phyloP scores from a whole-genome alignment of 768 basidiomycete species.

The Boletus vinaceobasis region DNA sequence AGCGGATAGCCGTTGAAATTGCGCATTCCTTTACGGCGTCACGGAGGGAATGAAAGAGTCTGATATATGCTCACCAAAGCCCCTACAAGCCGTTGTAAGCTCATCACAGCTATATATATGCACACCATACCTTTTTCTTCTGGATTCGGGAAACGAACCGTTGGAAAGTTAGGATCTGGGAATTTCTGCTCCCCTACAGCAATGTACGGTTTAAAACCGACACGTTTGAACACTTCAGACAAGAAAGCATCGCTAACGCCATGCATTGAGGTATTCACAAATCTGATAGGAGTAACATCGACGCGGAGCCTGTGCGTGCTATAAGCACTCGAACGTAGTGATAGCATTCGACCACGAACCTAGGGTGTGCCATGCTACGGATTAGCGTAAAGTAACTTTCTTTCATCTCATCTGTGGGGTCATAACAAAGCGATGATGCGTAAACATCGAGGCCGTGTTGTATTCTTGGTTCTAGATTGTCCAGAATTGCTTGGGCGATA shows the following conservation, averaged over 20 bases:
- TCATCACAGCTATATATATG: not conserved
- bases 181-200: constrained; percentile 63
- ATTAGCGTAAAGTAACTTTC: constrained; percentile 53
- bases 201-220: constrained; percentile 57
- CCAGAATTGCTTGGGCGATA: constrained; percentile 63
- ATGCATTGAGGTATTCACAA: constrained; percentile 90
- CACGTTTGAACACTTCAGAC: constrained; percentile 50
- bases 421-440: constrained; percentile 45
- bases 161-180: constrained; percentile 85
- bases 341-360: constrained; percentile 6
- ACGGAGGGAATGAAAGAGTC: not conserved
- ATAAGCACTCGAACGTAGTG: not conserved
- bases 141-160: constrained; percentile 83
- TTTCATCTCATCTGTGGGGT: constrained; percentile 58
- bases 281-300: constrained; percentile 38
- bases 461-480: constrained; percentile 52
- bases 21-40: constrained; percentile 60
- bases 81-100: constrained; percentile 31
- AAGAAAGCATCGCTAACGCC: constrained; percentile 76
- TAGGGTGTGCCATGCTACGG: constrained; percentile 13
- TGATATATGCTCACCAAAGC: constrained; percentile 41
- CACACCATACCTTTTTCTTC: constrained; percentile 71
- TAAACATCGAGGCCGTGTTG: constrained; percentile 39
- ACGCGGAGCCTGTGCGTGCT: constrained; percentile 9
- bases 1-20: constrained; percentile 53